Evolutionary conservation across 495 filamentous ascomycete genomes (phyloP), one percentile per base, ranked within the genome.

Genomic region (Aspergillus avenaceus): DNA sequence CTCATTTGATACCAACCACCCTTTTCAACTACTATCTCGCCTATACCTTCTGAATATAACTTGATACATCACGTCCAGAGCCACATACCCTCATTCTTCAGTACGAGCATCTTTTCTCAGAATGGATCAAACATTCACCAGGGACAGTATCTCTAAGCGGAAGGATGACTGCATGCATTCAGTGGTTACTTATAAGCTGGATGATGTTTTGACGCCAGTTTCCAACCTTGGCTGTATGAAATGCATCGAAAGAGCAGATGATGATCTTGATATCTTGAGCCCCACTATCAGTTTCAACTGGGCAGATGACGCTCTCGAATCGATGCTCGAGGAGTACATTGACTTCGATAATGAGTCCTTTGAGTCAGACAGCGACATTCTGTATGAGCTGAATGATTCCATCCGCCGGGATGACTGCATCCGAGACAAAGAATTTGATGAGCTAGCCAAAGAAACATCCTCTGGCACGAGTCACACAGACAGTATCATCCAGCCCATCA

Each of bases 211-310:
- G 7, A 38, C 3, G 16, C 34, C 34, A 6, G 1, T 38, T 1
- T 38, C 40, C 11, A 13, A 28, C 2, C 52, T 63, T 41, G 37
- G 63, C 21, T 54, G 56, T 52, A 53, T 53, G 0, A 49, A 56
- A 0, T 52, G 59, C 19, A 34, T 46, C 0, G 55, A 58, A 8
- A 32, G 46, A 1, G 14, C 8, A 4, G 9, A 18, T 14, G 24
- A 29, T 14, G 16, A 38, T 14, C 13, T 8, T 38, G 2, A 38
- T 14, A 5, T 6, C 11, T 38, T 38, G 34, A 19, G 21, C 16
- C 16, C 16, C 3, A 38, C 16, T 9, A 7, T 8, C 4, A 38
- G 21, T 21, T 45, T 32, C 8, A 9, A 45, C 42, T 32, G 42
- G 42, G 26, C 6, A 22, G 27, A 31, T 21, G 42, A 45, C 6